Percentiles rank a stretch among this genome's conserved stretches.
phyloP scores from a whole-genome alignment of 192 early-diverging fungal genomes.

The Paraglomus occultum region DNA sequence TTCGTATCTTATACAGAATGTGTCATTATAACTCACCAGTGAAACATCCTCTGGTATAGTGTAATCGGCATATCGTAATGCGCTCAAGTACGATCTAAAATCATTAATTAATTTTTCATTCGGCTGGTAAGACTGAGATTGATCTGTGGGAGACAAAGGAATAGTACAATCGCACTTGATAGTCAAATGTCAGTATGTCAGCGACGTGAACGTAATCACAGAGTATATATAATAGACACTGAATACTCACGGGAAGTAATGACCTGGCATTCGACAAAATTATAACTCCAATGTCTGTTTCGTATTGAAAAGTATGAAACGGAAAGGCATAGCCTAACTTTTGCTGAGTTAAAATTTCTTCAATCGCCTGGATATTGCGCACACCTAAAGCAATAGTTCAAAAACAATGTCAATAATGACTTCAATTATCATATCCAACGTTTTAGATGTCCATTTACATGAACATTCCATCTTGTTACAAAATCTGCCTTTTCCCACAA shows the following conservation, averaged over 20 bases:
- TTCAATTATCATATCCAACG: neutral
- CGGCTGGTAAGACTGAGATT: conserved; percentile 34
- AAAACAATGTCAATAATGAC: neutral
- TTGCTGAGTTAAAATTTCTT: conserved; percentile 59
- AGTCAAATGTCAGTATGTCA: neutral
- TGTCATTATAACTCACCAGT: conserved; percentile 35
- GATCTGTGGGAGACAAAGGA: conserved; percentile 41
- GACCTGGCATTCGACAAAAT: conserved; percentile 68
- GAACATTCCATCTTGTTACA: no score
- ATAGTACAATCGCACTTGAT: conserved; percentile 51
- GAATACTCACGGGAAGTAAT: conserved; percentile 55
- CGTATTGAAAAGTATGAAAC: conserved; percentile 67
- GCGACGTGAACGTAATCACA: conserved; percentile 6
- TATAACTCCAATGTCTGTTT: conserved; percentile 61
- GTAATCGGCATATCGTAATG: conserved; percentile 51
- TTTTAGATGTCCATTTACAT: neutral
- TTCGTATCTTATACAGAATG: no score
- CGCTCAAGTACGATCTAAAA: conserved; percentile 60
- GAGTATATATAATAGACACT: conserved; percentile 30
- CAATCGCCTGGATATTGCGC: conserved; percentile 66
- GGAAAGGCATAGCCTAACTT: conserved; percentile 68
- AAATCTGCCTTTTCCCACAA: neutral
- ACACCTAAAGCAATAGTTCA: conserved; percentile 43
- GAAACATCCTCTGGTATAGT: conserved; percentile 61
- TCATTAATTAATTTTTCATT: conserved; percentile 43